phyloP scores from a whole-genome alignment of 2,329 filamentous ascomycete species.

The Acrocalymma vagum region DNA sequence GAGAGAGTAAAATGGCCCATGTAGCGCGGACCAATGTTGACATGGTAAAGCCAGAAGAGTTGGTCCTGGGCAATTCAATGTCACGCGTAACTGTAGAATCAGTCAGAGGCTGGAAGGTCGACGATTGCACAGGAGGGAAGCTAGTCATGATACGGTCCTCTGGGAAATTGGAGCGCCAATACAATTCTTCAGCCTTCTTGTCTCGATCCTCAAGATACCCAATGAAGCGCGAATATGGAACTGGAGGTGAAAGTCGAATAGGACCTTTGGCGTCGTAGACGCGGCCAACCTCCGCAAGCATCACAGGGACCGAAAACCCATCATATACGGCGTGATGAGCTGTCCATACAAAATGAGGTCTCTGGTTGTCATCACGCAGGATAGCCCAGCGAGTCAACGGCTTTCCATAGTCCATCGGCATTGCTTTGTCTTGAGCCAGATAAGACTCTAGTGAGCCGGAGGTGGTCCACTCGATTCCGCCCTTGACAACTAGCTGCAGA shows the following conservation, averaged over 20 bases:
- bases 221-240: conserved; percentile 3
- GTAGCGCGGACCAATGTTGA: conserved; percentile 12
- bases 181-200: neutral
- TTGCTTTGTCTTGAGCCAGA: neutral
- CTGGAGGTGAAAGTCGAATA: too few species aligned
- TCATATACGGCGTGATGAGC: conserved; percentile 35
- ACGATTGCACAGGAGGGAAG: conserved; percentile 10
- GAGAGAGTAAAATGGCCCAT: conserved; percentile 10
- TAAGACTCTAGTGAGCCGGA: neutral
- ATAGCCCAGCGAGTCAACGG: conserved; percentile 17
- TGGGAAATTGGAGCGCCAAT: neutral
- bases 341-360: conserved; percentile 27
- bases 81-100: conserved; percentile 1
- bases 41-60: conserved; percentile 1
- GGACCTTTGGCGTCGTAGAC: conserved; percentile 4
- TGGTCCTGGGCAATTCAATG: neutral
- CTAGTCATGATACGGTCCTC: too few species aligned
- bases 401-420: conserved; percentile 2
- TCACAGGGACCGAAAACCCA: conserved; percentile 19
- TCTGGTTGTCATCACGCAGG: conserved; percentile 2
- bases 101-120: neutral
- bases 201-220: neutral
- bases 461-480: conserved; percentile 2
- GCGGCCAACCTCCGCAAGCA: conserved; percentile 1
- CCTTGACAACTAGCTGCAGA: conserved; percentile 1